Evolutionary conservation across 805 yeast species (phyloP).

Genomic region (Wickerhamiella kazuoi): DNA sequence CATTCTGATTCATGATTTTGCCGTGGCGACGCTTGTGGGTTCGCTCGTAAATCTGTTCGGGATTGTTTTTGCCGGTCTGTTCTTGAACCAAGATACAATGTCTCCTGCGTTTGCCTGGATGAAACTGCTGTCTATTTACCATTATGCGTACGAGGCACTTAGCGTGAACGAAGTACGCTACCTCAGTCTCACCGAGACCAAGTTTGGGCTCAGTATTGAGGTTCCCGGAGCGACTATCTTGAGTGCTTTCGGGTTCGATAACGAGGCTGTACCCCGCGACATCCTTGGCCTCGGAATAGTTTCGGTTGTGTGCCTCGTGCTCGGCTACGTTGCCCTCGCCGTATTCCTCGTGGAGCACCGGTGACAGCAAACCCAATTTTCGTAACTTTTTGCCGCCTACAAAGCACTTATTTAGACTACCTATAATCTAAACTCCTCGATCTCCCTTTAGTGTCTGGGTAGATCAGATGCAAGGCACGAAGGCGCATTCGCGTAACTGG

Average conservation of each 20-base stretch:
- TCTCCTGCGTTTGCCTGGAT: slow-evolving; percentile 37
- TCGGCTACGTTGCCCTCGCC: slow-evolving; percentile 65
- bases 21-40: slow-evolving; percentile 80
- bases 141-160: slow-evolving; percentile 87
- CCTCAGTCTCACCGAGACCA: slow-evolving; percentile 65
- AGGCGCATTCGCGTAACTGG: no score
- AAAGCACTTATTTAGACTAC: no score
- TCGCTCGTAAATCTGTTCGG: slow-evolving; percentile 72
- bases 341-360: slow-evolving; percentile 59
- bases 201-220: slow-evolving; percentile 83
- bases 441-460: no score
- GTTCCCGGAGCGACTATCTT: slow-evolving; percentile 96
- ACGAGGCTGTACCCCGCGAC: slow-evolving; percentile 56
- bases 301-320: slow-evolving; percentile 36
- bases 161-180: slow-evolving; percentile 85
- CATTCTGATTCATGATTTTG: slow-evolving; percentile 69
- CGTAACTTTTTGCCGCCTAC: no score
- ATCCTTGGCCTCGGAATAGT: slow-evolving; percentile 40
- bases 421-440: no score
- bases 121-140: slow-evolving; percentile 78
- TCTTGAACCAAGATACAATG: slow-evolving; percentile 63
- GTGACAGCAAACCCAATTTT: no score
- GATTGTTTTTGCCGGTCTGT: slow-evolving; percentile 80
- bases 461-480: no score
- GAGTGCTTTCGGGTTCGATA: slow-evolving; percentile 87